These are phyloP conservation scores for Talaromyces pinophilus DNA, from an alignment of 2,329 filamentous ascomycete genomes.

Conservation along the genomic window DNA sequence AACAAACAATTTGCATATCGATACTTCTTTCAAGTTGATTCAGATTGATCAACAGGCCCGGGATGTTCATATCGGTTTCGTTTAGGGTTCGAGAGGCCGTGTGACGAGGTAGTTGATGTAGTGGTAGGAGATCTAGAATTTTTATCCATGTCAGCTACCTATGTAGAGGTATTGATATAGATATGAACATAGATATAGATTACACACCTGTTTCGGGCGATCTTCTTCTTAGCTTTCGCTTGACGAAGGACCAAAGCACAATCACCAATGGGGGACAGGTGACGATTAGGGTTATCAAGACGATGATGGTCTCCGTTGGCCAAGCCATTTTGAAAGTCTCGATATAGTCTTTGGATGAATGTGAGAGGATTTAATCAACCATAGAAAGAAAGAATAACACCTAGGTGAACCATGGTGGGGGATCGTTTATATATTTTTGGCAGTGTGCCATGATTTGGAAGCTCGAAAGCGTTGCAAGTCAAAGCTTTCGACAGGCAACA, in stretches of 20 bases:
- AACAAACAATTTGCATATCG: slow-evolving; percentile 12
- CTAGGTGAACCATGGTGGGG: neutral
- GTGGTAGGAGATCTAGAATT: neutral
- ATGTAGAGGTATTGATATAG: too few species aligned
- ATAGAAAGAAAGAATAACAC: neutral
- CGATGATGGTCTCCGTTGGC: slow-evolving; percentile 4
- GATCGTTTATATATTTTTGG: neutral
- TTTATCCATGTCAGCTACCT: too few species aligned
- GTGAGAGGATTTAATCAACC: neutral
- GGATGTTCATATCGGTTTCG: neutral
- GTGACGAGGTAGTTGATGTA: neutral
- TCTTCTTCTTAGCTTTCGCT: neutral
- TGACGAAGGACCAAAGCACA: neutral
- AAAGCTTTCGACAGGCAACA: neutral
- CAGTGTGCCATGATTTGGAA: neutral
- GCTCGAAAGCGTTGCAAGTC: neutral
- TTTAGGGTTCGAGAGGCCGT: neutral
- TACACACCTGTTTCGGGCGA: neutral
- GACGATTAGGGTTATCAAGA: slow-evolving; percentile 1
- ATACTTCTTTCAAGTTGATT: neutral
- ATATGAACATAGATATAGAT: too few species aligned
- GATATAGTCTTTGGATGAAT: neutral
- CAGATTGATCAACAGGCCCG: neutral
- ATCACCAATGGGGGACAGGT: neutral
- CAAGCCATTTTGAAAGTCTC: neutral